Base-by-base conservation (phyloP, 2,329 filamentous ascomycete species). In the Celoporthe dispersa region DNA sequence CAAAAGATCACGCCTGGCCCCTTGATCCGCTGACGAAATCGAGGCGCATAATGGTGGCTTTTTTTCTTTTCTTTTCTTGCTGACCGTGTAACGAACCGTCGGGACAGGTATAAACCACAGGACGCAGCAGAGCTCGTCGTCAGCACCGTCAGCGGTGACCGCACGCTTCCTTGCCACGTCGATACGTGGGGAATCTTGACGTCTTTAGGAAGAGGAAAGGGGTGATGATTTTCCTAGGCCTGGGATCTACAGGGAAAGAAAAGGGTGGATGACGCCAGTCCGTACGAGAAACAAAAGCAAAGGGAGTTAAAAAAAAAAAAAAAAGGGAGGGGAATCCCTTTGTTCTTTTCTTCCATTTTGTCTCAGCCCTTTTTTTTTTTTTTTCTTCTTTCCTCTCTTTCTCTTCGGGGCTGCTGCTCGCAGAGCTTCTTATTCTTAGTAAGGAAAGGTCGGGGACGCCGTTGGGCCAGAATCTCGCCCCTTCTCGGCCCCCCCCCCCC, bases 161-260 rank as follows among this genome's bases (percentile, higher is more conserved):
- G n/a, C n/a, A n/a, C n/a, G n/a, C n/a, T n/a, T n/a, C n/a, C n/a
- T n/a, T n/a, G n/a, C n/a, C n/a, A n/a, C n/a, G n/a, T n/a, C n/a
- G n/a, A n/a, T n/a, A n/a, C 59, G 33, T 61, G 33, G 59, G 59
- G 35, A 35, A 37, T 61, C n/a, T 61, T 61, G 59, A 61, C 59
- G 59, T 61, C 8, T 37, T 61, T 37, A 35, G n/a, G 31, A 63
- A 41, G 60, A n/a, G 19, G 39, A 44, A 62, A 63, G 12, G 35
- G 60, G 60, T n/a, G 59, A 37, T n/a, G 59, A 61, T 61, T 35
- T 35, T 35, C 59, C 11, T 12, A 25, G 8, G 59, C 22, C 12
- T 57, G 60, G 14, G 60, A 63, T 63, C 60, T 63, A 63, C 60
- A 37, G 19, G 11, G 16, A 2, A 39, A n/a, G 11, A 5, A 2